Conservation (phyloP, 2,329 filamentous ascomycete genomes). For the Diaporthe amygdali region DNA sequence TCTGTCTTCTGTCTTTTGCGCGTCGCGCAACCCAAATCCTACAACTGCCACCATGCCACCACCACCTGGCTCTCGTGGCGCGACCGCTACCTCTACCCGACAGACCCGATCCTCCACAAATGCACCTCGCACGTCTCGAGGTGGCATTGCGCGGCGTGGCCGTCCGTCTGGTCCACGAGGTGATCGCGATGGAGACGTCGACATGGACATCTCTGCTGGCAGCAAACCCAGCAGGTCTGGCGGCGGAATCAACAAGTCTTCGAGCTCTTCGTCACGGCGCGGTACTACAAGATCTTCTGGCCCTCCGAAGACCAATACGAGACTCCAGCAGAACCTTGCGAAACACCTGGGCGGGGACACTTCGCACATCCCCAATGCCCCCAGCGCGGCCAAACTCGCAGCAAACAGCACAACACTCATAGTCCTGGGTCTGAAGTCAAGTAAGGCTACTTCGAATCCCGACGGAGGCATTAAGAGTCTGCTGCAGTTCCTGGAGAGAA, state of each 20-base stretch:
- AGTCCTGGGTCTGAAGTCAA: conserved; percentile 69
- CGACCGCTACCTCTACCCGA: conserved; percentile 24
- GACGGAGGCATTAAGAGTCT: conserved; percentile 72
- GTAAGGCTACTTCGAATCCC: conserved; percentile 69
- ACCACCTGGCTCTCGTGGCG: conserved; percentile 23
- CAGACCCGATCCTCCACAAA: conserved; percentile 20
- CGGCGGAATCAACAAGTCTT: conserved; percentile 39
- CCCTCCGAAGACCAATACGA: conserved; percentile 23
- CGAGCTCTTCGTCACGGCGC: conserved; percentile 17
- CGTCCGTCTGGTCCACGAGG: conserved; percentile 41
- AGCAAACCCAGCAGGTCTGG: conserved; percentile 27
- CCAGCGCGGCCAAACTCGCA: conserved; percentile 29
- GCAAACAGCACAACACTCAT: conserved; percentile 45
- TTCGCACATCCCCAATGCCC: conserved; percentile 31
- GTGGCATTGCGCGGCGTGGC: conserved; percentile 56
- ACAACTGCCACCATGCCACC: conserved; percentile 34
- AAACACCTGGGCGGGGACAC: conserved; percentile 38
- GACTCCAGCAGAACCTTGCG: conserved; percentile 29
- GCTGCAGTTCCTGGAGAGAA: conserved; percentile 73
- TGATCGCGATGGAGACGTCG: conserved; percentile 65
- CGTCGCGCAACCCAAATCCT: neutral
- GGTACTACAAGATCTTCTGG: conserved; percentile 24
- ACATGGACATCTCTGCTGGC: conserved; percentile 50
- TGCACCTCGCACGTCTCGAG: conserved; percentile 35
- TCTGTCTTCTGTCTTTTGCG: neutral